A percentile compares a stretch with the other conserved stretches of the same genome.
These are phyloP conservation scores for Mucor circinelloides DNA, from an alignment of 371 early-diverging fungal species.

Conservation along the genomic window DNA sequence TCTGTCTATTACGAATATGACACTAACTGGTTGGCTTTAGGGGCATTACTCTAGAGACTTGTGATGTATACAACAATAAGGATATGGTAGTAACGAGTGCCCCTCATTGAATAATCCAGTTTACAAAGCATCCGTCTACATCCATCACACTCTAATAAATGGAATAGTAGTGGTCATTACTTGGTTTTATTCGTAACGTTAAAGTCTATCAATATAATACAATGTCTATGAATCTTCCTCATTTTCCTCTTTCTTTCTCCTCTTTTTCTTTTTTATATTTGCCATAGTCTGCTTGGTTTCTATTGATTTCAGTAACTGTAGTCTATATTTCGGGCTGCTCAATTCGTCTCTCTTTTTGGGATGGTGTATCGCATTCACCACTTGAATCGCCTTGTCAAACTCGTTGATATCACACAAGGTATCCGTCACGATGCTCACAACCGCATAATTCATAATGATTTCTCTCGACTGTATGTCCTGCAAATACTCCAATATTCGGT, in stretches of 20 bases:
- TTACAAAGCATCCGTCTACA: too few relatives aligned
- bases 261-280: background rate
- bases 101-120: too few relatives aligned
- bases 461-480: slow-evolving; percentile 10
- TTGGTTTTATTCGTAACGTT: too few relatives aligned
- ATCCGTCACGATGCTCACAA: slow-evolving; percentile 4
- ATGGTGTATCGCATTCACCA: slow-evolving; percentile 8
- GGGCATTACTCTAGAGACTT: too few relatives aligned
- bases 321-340: background rate
- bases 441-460: slow-evolving; percentile 12
- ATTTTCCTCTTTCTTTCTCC: background rate
- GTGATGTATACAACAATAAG: too few relatives aligned
- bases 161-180: too few relatives aligned
- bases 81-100: too few relatives aligned
- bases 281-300: background rate
- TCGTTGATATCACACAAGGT: slow-evolving; percentile 10
- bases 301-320: background rate
- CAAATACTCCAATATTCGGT: slow-evolving; percentile 8
- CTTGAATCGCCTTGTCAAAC: slow-evolving; percentile 8
- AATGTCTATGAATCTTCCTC: too few relatives aligned
- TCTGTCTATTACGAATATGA: too few relatives aligned
- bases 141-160: too few relatives aligned
- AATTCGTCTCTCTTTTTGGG: background rate
- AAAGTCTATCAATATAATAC: too few relatives aligned
- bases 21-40: too few relatives aligned